A percentile compares a stretch with the other conserved stretches of the same genome.
phyloP scores from a whole-genome alignment of 2,329 filamentous ascomycete genomes.

The Paraconiothyrium sp. region DNA sequence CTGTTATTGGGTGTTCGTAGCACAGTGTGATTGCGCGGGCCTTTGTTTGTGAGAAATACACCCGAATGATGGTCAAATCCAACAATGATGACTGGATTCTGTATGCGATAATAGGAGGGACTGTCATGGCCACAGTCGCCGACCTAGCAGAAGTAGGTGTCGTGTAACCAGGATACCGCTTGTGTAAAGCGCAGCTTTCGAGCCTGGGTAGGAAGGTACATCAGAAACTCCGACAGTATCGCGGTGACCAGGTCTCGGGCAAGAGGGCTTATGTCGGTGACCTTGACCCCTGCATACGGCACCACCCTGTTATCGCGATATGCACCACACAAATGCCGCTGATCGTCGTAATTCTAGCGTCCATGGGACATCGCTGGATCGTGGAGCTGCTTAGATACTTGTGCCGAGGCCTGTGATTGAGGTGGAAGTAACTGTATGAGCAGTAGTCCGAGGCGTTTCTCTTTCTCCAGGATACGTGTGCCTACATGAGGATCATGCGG shows the following conservation, averaged over 20 bases:
- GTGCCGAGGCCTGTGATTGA: constrained; percentile 60
- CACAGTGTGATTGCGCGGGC: constrained; percentile 81
- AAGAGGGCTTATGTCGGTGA: constrained; percentile 57
- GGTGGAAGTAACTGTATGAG: too few species aligned
- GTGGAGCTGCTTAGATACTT: constrained; percentile 67
- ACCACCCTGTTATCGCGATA: constrained; percentile 81
- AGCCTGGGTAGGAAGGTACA: too few species aligned
- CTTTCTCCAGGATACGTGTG: too few species aligned
- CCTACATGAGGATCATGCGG: constrained; percentile 59
- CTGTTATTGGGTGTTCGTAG: constrained; percentile 77
- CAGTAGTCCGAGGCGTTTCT: too few species aligned
- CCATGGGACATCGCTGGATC: constrained; percentile 72
- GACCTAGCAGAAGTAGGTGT: too few species aligned
- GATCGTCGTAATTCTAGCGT: constrained; percentile 83
- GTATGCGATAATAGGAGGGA: constrained; percentile 80
- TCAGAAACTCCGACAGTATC: too few species aligned
- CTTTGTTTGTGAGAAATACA: constrained; percentile 76
- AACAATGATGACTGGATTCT: constrained; percentile 76
- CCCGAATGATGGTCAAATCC: constrained; percentile 85
- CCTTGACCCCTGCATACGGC: constrained; percentile 73
- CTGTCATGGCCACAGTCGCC: constrained; percentile 62
- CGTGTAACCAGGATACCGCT: too few species aligned
- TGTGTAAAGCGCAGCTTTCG: too few species aligned
- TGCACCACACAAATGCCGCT: constrained; percentile 79
- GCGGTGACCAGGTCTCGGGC: constrained; percentile 46